phyloP scores from a whole-genome alignment of 2,329 filamentous ascomycete genomes.

The Fusarium sp. region DNA sequence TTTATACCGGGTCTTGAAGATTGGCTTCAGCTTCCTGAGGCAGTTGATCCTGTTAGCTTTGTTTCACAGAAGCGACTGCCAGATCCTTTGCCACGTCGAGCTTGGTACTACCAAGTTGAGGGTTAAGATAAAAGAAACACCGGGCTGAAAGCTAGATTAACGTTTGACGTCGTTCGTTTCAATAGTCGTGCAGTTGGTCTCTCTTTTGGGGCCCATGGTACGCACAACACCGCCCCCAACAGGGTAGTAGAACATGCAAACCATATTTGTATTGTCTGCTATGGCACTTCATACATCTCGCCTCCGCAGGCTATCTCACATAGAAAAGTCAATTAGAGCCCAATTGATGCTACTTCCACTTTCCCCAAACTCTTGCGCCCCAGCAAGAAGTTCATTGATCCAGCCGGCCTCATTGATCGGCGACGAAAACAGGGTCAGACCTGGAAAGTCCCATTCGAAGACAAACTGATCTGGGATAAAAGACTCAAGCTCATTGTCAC shows the following conservation, averaged over 20 bases:
- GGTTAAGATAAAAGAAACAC: background rate
- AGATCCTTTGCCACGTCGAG: background rate
- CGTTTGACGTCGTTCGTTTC: background rate
- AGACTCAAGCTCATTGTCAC: background rate
- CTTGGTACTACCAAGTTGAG: background rate
- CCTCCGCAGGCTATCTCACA: background rate
- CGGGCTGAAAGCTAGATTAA: too few species aligned
- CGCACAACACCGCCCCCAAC: too few species aligned
- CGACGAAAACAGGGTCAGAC: background rate
- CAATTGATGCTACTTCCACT: slow-evolving; percentile 12
- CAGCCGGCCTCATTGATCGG: slow-evolving; percentile 4
- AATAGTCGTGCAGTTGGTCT: background rate
- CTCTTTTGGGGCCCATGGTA: too few species aligned
- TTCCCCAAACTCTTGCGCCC: slow-evolving; percentile 8
- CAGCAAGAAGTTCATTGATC: slow-evolving; percentile 2
- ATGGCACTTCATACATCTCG: rapidly evolving
- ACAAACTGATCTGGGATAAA: slow-evolving; percentile 19
- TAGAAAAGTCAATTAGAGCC: slow-evolving; percentile 13
- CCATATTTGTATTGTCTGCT: background rate
- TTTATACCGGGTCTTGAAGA: too few species aligned
- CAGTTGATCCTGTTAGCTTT: background rate
- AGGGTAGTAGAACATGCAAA: background rate
- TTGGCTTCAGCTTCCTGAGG: too few species aligned
- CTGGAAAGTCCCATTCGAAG: slow-evolving; percentile 21
- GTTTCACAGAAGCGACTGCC: background rate